Base-by-base conservation (phyloP, 768 basidiomycete genomes). In the Podaxis mareebaensis region DNA sequence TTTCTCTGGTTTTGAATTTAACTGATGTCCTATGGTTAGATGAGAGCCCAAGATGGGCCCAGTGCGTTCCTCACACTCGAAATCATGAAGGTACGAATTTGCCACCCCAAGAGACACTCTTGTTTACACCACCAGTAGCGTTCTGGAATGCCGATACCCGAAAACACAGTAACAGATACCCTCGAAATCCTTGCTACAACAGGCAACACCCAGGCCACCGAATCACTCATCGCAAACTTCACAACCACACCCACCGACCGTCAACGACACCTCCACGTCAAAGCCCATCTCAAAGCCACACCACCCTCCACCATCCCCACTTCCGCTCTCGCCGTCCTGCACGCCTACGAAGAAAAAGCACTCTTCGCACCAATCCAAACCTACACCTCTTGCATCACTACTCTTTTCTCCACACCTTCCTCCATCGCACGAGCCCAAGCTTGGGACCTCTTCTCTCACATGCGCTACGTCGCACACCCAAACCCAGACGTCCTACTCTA, bases 371-470 rank as follows among this genome's bases (percentile, higher is more conserved):
- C 94, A 0, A 86, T 93, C 70, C 79, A 80, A 44, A 85, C 91
- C 0, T 97, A 98, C 74, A 87, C 86, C 8, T 79, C 85, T 22
- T 75, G 89, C 53, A 90, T 96, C 63, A 77, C 78, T 4, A 74
- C 80, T 51, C 87, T 88, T 38, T 85, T 84, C 67, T 78, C 79
- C 48, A 77, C 79, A 28, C 78, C 77, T 7, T 81, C 79, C 30
- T 77, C 84, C 3, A 68, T 81, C 1, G 85, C 84, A 2, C 84
- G 83, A 36, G 90, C 92, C 0, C 89, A 93, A 64, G 96, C 92
- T 2, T 97, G 94, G 93, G 93, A 99, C 70, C 83, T 98, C 44
- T 98, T 93, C 73, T 80, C 91, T 2, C 96, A 99, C 74, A 96
- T 97, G 92, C 92, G 96, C 52, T 95, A 97, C 65, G 92, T 93